Conservation (phyloP, 306 rosid species). For the Medicago arabica region DNA sequence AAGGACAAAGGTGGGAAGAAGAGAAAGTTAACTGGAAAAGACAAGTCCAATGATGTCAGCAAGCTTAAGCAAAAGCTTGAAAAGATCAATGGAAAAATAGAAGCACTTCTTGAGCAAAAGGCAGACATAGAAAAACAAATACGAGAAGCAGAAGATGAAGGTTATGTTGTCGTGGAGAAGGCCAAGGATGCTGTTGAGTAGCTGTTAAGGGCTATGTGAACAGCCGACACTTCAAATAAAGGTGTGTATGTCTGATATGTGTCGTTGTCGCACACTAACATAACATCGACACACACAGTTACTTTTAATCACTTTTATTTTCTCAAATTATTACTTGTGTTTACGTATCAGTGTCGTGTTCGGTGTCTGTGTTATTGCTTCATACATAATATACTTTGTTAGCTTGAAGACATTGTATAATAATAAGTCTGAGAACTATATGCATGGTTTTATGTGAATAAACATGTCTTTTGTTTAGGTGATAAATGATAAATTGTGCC, state of each 20-base stretch:
- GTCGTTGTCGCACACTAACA: neutral
- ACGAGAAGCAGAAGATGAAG: constrained; percentile 52
- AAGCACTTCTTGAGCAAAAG: constrained; percentile 54
- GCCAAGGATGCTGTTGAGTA: constrained; percentile 33
- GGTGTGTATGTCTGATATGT: neutral
- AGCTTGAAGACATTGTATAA: neutral
- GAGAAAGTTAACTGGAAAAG: constrained; percentile 52
- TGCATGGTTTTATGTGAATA: constrained; percentile 23
- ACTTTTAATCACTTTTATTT: too few species aligned
- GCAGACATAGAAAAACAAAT: constrained; percentile 58
- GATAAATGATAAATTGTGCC: neutral
- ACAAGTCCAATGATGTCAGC: constrained; percentile 50
- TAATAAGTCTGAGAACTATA: neutral
- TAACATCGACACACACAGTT: too few species aligned
- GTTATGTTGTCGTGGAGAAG: constrained; percentile 33
- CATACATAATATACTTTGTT: neutral
- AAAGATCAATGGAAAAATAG: constrained; percentile 57
- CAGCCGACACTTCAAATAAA: neutral
- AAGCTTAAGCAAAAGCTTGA: constrained; percentile 69
- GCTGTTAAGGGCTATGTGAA: neutral
- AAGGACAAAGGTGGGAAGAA: constrained; percentile 61
- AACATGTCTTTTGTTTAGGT: neutral
- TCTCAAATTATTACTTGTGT: too few species aligned
- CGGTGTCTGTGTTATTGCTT: neutral
- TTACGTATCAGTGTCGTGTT: neutral